Evolutionary conservation across 2,329 filamentous ascomycete species (phyloP), one percentile per base, ranked within the genome.

Genomic region (Paraconiothyrium sp.): DNA sequence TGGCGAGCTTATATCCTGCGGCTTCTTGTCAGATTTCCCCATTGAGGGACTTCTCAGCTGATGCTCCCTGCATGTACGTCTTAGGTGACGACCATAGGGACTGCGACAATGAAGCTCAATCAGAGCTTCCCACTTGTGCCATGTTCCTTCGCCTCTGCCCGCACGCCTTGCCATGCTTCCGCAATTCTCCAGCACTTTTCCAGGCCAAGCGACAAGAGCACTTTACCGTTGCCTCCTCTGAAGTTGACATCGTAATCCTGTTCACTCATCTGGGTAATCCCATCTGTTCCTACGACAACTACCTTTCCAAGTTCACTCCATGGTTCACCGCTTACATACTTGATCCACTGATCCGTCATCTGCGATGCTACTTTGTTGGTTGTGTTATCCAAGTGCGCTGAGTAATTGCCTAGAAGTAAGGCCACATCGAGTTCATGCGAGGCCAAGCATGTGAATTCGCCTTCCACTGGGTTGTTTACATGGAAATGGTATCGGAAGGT

Each of bases 341-440:
- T 24, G 46, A 77, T 68, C 44, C 72, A 75, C 2, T 64, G 60
- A 50, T 72, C 70, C 11, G 69, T 68, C 57, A 76, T 72, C 10
- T 54, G 46, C 20, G 46, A 54, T 8, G 69, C 70, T 32, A 63
- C 52, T 1, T 35, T 14, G 1, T 62, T 64, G 43, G 62, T 61
- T 7, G 39, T 11, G 8, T 62, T 55, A 11, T 66, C 61, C 41
- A 76, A 50, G 39, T 63, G 54, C 10, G 67, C 60, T 30, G 68
- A 64, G 41, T 68, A 76, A 44, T 73, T 74, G 32, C 69, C 65
- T 10, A 78, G 57, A 8, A 78, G 60, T 46, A 68, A 69, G 1
- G 67, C 71, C 24, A 77, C 67, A 55, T 78, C 76, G 9, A 75
- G 64, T 60, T 76, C 73, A 39, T 78, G 76, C 7, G 64, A 67